Evolutionary conservation across 768 basidiomycete species (phyloP), one percentile per base, ranked within the genome.

Genomic region (Mycena crocata): DNA sequence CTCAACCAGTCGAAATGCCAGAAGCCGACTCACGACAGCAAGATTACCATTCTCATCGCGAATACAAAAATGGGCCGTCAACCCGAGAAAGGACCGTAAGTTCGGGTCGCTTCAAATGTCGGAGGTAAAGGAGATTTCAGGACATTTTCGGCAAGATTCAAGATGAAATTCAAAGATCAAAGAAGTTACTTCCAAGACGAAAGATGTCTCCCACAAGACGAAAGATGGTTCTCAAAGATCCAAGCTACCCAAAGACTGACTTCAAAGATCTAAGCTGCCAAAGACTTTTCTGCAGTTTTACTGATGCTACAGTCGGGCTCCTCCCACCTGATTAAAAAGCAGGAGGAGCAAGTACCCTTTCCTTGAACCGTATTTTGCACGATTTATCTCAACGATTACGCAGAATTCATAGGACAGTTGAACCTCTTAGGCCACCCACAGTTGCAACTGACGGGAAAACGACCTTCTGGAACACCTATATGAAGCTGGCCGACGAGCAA

Each of bases 21-120:
- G n/a, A n/a, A n/a, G n/a, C n/a, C n/a, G n/a, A n/a, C n/a, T n/a
- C n/a, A n/a, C n/a, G n/a, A n/a, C n/a, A n/a, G n/a, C n/a, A n/a
- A n/a, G n/a, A n/a, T n/a, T n/a, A n/a, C n/a, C n/a, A n/a, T n/a
- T n/a, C n/a, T n/a, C n/a, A n/a, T n/a, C n/a, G n/a, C n/a, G n/a
- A n/a, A n/a, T n/a, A n/a, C n/a, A n/a, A n/a, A 56, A 83, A 71
- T 82, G 80, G 1, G 71, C 75, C 0, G 78, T 80, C 0, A 83
- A 49, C 1, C 76, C 81, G 65, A 82, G 34, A 71, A 55, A 70
- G 79, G 9, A 75, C 62, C 5, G 30, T 15, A 19, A 77, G 75
- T 42, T 72, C 69, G 1, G 57, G 39, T 76, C 69, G n/a, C 62
- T 73, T 81, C 82, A 84, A 3, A 81, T 66, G 52, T 82, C 80